phyloP scores from a whole-genome alignment of 805 yeast species.

The Phaffomyces opuntiae region DNA sequence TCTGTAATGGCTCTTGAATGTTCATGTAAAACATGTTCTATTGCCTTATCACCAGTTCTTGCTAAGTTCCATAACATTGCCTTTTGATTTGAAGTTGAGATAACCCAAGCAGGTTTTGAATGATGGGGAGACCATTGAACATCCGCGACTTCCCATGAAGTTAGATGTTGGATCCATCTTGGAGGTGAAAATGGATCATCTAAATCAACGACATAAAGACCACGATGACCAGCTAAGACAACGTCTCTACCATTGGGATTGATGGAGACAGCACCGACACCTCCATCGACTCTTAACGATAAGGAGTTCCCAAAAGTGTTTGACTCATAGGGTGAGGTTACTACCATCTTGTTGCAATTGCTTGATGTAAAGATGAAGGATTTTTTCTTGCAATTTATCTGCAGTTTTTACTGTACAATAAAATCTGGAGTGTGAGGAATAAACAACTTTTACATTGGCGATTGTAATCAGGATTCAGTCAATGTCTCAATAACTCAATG shows the following conservation, averaged over 20 bases:
- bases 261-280: constrained; percentile 84
- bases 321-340: constrained; percentile 31
- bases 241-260: constrained; percentile 91
- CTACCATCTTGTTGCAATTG: background rate
- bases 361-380: background rate
- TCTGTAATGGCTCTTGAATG: constrained; percentile 94
- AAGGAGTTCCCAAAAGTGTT: constrained; percentile 75
- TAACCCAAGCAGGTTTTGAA: constrained; percentile 82
- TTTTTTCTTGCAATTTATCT: no score
- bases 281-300: constrained; percentile 82
- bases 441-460: no score
- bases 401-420: no score
- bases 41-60: constrained; percentile 61
- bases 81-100: constrained; percentile 91
- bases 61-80: constrained; percentile 92
- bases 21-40: constrained; percentile 80
- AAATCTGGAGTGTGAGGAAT: no score
- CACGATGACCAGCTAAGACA: constrained; percentile 77
- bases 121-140: constrained; percentile 97
- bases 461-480: no score
- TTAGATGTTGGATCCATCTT: constrained; percentile 83
- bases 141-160: constrained; percentile 98
- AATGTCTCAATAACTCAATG: no score
- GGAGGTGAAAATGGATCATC: constrained; percentile 96
- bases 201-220: constrained; percentile 82